phyloP scores from a whole-genome alignment of 805 yeast species.

The Zygotorulaspora florentina region DNA sequence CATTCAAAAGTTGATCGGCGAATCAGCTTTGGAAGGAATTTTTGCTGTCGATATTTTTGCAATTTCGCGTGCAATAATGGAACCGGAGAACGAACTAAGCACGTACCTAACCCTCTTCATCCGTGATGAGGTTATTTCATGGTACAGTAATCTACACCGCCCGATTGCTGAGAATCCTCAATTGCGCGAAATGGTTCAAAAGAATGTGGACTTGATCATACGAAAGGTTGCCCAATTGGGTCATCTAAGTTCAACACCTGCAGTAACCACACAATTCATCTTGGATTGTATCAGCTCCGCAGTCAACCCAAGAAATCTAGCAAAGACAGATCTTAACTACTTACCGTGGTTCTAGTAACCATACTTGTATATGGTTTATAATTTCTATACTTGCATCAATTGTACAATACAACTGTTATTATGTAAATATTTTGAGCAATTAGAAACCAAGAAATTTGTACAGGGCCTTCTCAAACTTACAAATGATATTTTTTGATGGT shows the following conservation, averaged over 20 bases:
- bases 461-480: constrained; percentile 19
- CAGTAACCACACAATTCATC: constrained; percentile 80
- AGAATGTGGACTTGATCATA: constrained; percentile 80
- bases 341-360: constrained; percentile 77
- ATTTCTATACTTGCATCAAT: not conserved
- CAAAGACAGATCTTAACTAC: constrained; percentile 88
- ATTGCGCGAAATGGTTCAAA: constrained; percentile 77
- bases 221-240: constrained; percentile 77
- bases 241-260: constrained; percentile 49
- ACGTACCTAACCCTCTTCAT: constrained; percentile 91
- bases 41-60: constrained; percentile 78
- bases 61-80: constrained; percentile 83
- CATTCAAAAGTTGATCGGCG: constrained; percentile 89
- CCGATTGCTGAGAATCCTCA: constrained; percentile 81
- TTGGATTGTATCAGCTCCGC: constrained; percentile 91
- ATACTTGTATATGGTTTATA: constrained; percentile 21
- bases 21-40: constrained; percentile 88
- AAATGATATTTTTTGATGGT: constrained; percentile 33
- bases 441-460: constrained; percentile 7
- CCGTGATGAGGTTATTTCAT: constrained; percentile 89
- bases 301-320: constrained; percentile 89
- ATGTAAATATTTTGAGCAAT: not conserved
- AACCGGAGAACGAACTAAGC: constrained; percentile 88
- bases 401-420: not conserved
- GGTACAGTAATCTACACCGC: constrained; percentile 87